Evolutionary conservation across 129 eudicot species (phyloP), one percentile per base, ranked within the genome.

Genomic region (Dittrichia graveolens): DNA sequence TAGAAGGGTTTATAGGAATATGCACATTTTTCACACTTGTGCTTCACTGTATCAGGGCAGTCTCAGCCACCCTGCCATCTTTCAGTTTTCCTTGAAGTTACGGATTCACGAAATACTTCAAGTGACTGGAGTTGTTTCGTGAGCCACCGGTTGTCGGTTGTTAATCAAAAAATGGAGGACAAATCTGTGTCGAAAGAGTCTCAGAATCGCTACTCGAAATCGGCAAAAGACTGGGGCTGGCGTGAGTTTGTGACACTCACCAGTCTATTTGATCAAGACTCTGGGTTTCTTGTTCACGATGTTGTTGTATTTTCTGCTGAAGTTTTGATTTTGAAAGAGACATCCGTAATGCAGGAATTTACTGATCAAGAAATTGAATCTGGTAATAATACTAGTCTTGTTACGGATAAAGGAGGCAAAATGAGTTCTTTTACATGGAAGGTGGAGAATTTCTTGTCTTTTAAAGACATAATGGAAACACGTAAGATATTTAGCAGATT

Each of bases 221-320:
- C 98, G 42, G 98, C 98, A 54, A 94, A 94, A 67, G 98, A 94
- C 82, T 94, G 97, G 98, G 98, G 98, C 40, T 94, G 98, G 98
- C 98, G 97, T 65, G 98, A 94, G 79, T 94, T 94, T 81, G 93
- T 94, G 74, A 94, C 98, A 14, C 93, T 94, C 47, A 94, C 97
- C 46, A 94, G 96, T 77, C 93, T 94, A 57, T 94, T 90, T 81
- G 96, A 90, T 83, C 98, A 94, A 85, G 98, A 94, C 81, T 90
- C 97, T 46, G 98, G 97, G 72, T 94, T 85, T 75, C 91, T 94
- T 61, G 92, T 90, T 71, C 88, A 86, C 73, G 98, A 94, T 74
- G 82, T 81, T 82, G 97, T 94, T 71, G 74, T 85, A 45, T 94
- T 90, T 79, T 85, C 95, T 47, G 96, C 98, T 5, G 98, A 90